Evolutionary conservation across 805 yeast genomes (phyloP), one percentile per base, ranked within the genome.

Genomic region (Suhomyces sp.): DNA sequence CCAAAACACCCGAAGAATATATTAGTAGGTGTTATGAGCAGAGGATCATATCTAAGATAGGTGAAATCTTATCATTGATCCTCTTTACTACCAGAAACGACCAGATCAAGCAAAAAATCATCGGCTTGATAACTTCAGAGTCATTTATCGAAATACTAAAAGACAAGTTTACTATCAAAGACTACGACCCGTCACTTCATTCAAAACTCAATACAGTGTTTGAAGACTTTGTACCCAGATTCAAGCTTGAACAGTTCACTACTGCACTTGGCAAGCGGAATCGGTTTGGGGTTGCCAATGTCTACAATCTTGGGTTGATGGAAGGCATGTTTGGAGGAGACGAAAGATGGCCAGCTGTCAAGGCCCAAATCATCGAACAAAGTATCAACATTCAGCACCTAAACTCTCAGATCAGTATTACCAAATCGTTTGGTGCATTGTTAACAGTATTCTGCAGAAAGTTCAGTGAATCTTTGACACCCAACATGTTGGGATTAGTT

Each of bases 381-480:
- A 85, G 91, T 54, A 67, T 84, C 44, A 85, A 86, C 60, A 63
- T 84, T 47, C 90, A 90, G 56, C 78, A 77, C 59, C 77, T 83
- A 6, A 78, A 84, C 41, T 79, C 92, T 1, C 96, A 90, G 61
- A 74, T 85, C 13, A 73, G 82, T 4, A 80, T 88, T 19, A 87
- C 90, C 3, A 86, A 86, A 60, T 80, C 96, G 0, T 84, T 89
- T 80, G 91, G 93, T 48, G 90, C 94, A 1, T 72, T 91, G 33
- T 56, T 90, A 22, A 84, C 93, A 0, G 82, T 93, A 0, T 85
- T 73, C 60, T 79, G 87, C 54, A 79, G 83, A 55, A 74, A 71
- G 45, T 66, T 65, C 22, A 61, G 65, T 1, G 54, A 57, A 0
- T 63, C 73, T 0, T 59, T 70, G 60, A 68, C 68, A 7, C 62